phyloP scores from a whole-genome alignment of 495 filamentous ascomycete genomes.

The Aspergillus panamensis region DNA sequence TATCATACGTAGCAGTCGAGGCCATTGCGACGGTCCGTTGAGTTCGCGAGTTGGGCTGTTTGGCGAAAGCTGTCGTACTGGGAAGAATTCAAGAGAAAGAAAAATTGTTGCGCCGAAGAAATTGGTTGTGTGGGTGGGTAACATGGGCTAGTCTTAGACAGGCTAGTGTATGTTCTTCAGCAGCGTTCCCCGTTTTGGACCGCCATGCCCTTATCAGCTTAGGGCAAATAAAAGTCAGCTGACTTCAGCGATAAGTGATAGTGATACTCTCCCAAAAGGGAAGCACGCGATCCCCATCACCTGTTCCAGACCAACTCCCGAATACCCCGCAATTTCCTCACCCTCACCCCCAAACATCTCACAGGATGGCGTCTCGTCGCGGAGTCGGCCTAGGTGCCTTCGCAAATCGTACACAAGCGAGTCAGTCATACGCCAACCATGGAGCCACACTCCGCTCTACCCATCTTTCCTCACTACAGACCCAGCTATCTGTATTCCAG shows the following conservation, averaged over 20 bases:
- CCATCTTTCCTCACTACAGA: conserved; percentile 78
- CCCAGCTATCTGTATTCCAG: conserved; percentile 93
- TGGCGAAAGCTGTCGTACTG: conserved; percentile 39
- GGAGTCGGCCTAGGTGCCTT: conserved; percentile 92
- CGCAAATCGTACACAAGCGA: conserved; percentile 72
- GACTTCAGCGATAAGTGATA: conserved; percentile 8
- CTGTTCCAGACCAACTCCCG: not conserved
- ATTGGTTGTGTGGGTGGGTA: conserved; percentile 37
- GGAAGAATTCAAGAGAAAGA: conserved; percentile 31
- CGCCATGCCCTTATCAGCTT: conserved; percentile 31
- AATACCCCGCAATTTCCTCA: conserved; percentile 6
- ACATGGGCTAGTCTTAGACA: conserved; percentile 16
- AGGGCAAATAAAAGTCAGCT: conserved; percentile 22
- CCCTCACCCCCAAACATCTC: conserved; percentile 1
- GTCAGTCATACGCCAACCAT: conserved; percentile 82
- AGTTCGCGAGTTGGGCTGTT: conserved; percentile 42
- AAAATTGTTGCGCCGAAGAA: conserved; percentile 26
- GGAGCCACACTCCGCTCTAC: conserved; percentile 76
- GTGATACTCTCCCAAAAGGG: not conserved
- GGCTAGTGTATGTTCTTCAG: conserved; percentile 12
- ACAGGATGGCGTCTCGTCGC: conserved; percentile 47
- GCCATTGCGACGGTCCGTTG: conserved; percentile 46
- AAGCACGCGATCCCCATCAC: not conserved
- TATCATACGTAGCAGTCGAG: conserved; percentile 61
- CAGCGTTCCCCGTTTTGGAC: conserved; percentile 12